Base-by-base conservation (phyloP, 225 moss, liverwort and hornwort genomes). In the Asterella californica region DNA sequence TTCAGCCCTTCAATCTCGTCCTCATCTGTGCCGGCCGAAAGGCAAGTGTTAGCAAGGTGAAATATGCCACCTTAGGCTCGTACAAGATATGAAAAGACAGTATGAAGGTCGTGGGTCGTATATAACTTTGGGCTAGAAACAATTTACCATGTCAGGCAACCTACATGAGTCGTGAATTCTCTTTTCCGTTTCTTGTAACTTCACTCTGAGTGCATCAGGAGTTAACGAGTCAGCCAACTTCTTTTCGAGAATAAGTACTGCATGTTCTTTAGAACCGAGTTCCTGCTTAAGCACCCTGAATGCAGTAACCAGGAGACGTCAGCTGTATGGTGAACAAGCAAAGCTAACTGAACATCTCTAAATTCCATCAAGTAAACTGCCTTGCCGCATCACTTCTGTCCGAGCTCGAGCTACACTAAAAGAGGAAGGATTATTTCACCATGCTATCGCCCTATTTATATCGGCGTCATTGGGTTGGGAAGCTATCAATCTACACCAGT, bases 231-330 rank as follows among this genome's bases (percentile, higher is more conserved):
- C 38, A 15, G 72, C 49, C 36, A 84, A 38, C 42, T 78, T 71
- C 46, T 81, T 60, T 63, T 80, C 65, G 17, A 84, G 84, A 17
- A 27, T 11, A 76, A 70, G 36, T n/a, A 59, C 11, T 15, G 45
- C 19, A 17, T 15, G 45, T 10, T 73, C 66, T 34, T 77, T 84
- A 27, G 45, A 52, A 38, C 9, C 53, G 52, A 52, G 24, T 34
- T 80, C 84, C 15, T 59, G 34, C 22, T 46, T 72, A 49, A 84
- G 50, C 10, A 63, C 55, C 54, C 84, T 84, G 80, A 29, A 49
- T 18, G 55, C 54, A 65, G 54, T 50, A n/a, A 5, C 61, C 45
- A 70, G 8, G 6, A 22, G 24, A 38, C 15, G 38, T 38, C 19
- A 71, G 2, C 15, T 46, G 25, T n/a, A 27, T 45, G 70, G 10